These are phyloP conservation scores for Amorphotheca resinae DNA, from an alignment of 495 filamentous ascomycete species.

Conservation along the genomic window DNA sequence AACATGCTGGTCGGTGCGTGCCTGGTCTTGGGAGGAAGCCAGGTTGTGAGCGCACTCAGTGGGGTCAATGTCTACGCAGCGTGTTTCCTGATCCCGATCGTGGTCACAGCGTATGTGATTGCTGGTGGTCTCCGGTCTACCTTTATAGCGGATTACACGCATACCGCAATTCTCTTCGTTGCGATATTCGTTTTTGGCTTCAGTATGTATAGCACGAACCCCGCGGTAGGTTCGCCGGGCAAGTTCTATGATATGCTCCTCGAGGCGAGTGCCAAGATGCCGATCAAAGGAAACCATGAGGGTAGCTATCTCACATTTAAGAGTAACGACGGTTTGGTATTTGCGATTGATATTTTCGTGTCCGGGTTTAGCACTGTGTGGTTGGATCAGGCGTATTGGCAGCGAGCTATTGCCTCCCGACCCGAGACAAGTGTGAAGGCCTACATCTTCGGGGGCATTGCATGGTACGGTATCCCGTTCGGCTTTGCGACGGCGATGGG, in stretches of 20 bases:
- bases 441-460: constrained; percentile 80
- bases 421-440: constrained; percentile 80
- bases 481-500: constrained; percentile 86
- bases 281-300: constrained; percentile 34
- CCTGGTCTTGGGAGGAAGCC: constrained; percentile 16
- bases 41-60: constrained; percentile 15
- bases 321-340: constrained; percentile 63
- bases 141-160: constrained; percentile 30
- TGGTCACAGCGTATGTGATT: constrained; percentile 23
- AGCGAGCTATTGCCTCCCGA: constrained; percentile 85
- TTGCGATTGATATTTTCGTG: constrained; percentile 85
- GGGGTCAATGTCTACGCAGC: constrained; percentile 19
- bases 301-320: constrained; percentile 42
- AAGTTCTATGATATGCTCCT: constrained; percentile 36
- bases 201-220: constrained; percentile 31
- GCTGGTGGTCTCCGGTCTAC: constrained; percentile 27
- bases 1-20: constrained; percentile 18
- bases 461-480: constrained; percentile 95
- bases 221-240: constrained; percentile 29
- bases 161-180: constrained; percentile 26
- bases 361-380: constrained; percentile 55
- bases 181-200: constrained; percentile 39
- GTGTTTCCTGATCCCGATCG: constrained; percentile 20
- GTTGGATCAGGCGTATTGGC: constrained; percentile 53
- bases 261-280: constrained; percentile 30